phyloP scores from a whole-genome alignment of 192 early-diverging fungal species.

The Neocallimastix lanati region DNA sequence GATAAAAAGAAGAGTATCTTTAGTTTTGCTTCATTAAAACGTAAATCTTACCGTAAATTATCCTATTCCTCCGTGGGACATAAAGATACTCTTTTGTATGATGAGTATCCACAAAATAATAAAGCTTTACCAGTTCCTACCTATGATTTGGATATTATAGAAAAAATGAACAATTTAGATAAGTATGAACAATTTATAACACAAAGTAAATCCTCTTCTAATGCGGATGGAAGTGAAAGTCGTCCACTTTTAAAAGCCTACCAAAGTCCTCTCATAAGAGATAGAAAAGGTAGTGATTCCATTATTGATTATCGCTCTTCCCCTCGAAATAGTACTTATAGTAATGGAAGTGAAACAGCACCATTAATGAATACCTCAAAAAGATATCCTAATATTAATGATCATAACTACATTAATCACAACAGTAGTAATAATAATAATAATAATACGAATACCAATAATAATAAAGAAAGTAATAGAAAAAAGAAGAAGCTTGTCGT shows the following conservation, averaged over 20 bases:
- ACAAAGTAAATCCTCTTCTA: not conserved
- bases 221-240: not conserved
- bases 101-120: not conserved
- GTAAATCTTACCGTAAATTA: not conserved
- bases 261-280: not conserved
- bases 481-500: too few species aligned
- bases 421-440: too few species aligned
- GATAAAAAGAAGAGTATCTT: not conserved
- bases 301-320: not conserved
- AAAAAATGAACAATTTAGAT: not conserved
- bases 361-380: not conserved
- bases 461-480: too few species aligned
- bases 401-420: too few species aligned
- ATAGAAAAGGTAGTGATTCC: not conserved
- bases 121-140: not conserved
- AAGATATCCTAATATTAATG: too few species aligned
- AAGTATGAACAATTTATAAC: not conserved
- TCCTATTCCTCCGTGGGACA: not conserved
- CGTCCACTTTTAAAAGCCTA: not conserved
- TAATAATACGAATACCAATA: too few species aligned
- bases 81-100: not conserved
- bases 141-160: not conserved
- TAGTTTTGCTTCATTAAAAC: not conserved
- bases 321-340: not conserved
- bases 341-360: not conserved